Percentiles rank a stretch among this genome's conserved stretches.
phyloP scores from a whole-genome alignment of 2,329 filamentous ascomycete genomes.

The Sclerotiophoma versabilis region DNA sequence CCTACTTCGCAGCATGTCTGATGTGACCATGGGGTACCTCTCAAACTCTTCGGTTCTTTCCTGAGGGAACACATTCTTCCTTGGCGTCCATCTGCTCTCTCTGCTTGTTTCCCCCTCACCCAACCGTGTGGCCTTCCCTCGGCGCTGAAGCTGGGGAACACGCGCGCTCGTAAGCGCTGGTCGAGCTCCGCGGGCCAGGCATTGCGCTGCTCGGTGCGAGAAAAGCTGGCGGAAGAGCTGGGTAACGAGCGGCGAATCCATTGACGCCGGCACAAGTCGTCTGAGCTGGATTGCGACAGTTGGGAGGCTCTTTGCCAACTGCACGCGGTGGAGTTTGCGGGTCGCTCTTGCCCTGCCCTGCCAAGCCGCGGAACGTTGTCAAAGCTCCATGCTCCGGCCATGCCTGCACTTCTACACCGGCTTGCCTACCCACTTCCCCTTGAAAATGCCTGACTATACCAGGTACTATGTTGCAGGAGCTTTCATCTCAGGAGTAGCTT shows the following conservation, averaged over 20 bases:
- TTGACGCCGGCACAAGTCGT: constrained; percentile 50
- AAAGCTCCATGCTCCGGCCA: constrained; percentile 28
- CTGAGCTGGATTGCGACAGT: constrained; percentile 20
- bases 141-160: constrained; percentile 36
- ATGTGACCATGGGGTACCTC: constrained; percentile 82
- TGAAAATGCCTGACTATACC: constrained; percentile 44
- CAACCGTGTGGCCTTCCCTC: constrained; percentile 40
- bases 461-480: constrained; percentile 71
- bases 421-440: constrained; percentile 1
- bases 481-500: constrained; percentile 77
- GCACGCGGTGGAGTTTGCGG: constrained; percentile 38
- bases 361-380: constrained; percentile 35
- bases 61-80: constrained; percentile 74
- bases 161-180: constrained; percentile 49
- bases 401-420: constrained; percentile 22
- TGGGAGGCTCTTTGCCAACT: constrained; percentile 24
- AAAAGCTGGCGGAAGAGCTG: constrained; percentile 88
- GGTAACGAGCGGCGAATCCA: constrained; percentile 82
- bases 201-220: constrained; percentile 68
- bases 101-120: constrained; percentile 52
- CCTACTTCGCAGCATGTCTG: constrained; percentile 75
- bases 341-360: constrained; percentile 21
- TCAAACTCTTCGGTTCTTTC: constrained; percentile 84
- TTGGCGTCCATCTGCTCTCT: constrained; percentile 85
- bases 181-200: constrained; percentile 56